Conservation (phyloP, 768 basidiomycete species). For the Coprinopsis strossmayeri region DNA sequence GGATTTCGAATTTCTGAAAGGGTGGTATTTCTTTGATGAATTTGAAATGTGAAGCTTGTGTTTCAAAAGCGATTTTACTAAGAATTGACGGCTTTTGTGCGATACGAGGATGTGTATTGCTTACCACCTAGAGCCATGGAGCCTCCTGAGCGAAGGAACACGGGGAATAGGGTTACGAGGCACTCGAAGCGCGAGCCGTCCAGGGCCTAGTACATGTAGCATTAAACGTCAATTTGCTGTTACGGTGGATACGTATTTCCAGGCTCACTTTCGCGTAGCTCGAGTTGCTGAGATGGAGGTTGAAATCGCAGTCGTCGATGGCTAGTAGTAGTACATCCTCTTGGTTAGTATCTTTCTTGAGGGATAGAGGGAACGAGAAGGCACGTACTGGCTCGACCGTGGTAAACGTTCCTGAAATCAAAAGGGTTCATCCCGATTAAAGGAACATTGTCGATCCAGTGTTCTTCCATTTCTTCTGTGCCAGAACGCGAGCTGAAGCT, state of each 20-base stretch:
- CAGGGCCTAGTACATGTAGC: no score
- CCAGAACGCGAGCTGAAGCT: conserved; percentile 26
- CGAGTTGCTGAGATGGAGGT: conserved; percentile 75
- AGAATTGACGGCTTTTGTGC: not conserved
- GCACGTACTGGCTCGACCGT: conserved; percentile 55
- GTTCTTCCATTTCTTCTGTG: conserved; percentile 26
- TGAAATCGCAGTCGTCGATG: conserved; percentile 68
- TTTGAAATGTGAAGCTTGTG: conserved; percentile 55
- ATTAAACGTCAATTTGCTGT: no score
- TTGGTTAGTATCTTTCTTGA: no score
- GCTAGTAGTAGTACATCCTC: no score
- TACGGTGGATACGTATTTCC: no score
- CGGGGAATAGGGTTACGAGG: conserved; percentile 45
- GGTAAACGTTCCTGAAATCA: conserved; percentile 31
- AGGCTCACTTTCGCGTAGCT: conserved; percentile 62
- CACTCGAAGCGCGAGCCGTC: conserved; percentile 44
- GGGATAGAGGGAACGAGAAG: no score
- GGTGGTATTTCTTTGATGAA: conserved; percentile 70
- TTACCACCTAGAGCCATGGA: conserved; percentile 53
- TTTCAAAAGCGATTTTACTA: not conserved
- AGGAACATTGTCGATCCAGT: conserved; percentile 40
- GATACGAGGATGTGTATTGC: conserved; percentile 29
- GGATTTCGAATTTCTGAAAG: conserved; percentile 54
- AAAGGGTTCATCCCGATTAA: conserved; percentile 57
- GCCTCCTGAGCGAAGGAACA: conserved; percentile 52